Percentiles rank a stretch among this genome's conserved stretches.
Evolutionary conservation across 2,329 filamentous ascomycete species (phyloP).

Genomic region (Xylariaceae sp.): DNA sequence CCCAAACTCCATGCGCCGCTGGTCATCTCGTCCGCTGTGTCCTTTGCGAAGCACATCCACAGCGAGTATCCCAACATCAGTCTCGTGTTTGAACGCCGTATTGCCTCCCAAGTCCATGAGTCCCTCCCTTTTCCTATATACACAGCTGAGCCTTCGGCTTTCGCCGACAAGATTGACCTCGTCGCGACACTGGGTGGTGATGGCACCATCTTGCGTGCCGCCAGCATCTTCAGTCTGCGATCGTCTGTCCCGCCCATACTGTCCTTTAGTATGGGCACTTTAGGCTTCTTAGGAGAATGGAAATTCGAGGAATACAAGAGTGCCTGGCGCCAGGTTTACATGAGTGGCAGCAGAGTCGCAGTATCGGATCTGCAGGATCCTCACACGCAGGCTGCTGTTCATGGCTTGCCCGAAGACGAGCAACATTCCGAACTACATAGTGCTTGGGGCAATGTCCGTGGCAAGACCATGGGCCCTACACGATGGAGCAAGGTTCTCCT

Average conservation of each 20-base stretch:
- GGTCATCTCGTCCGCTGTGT: constrained; percentile 48
- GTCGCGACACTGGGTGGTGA: constrained; percentile 90
- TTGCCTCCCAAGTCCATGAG: constrained; percentile 67
- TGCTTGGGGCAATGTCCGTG: constrained; percentile 68
- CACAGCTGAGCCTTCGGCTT: constrained; percentile 45
- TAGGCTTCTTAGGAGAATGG: constrained; percentile 95
- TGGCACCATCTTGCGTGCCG: constrained; percentile 80
- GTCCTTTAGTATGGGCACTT: constrained; percentile 92
- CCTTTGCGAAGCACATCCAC: constrained; percentile 66
- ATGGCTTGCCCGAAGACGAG: constrained; percentile 28
- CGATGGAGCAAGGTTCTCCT: constrained; percentile 77
- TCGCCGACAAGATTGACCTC: constrained; percentile 79
- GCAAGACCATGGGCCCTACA: constrained; percentile 72
- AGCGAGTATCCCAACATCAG: constrained; percentile 74
- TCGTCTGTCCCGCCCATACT: constrained; percentile 81
- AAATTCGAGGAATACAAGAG: constrained; percentile 89
- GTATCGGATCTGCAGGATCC: constrained; percentile 40
- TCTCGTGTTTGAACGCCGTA: constrained; percentile 73
- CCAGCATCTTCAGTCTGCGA: constrained; percentile 78
- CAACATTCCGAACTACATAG: constrained; percentile 20
- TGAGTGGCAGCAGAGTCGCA: constrained; percentile 57
- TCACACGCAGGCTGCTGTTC: constrained; percentile 37
- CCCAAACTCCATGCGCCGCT: constrained; percentile 53
- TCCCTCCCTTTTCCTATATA: constrained; percentile 70
- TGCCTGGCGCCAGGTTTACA: constrained; percentile 88